Evolutionary conservation across 1,139 yeast genomes (phyloP).

Genomic region (Cylindricascospora bacillispora): DNA sequence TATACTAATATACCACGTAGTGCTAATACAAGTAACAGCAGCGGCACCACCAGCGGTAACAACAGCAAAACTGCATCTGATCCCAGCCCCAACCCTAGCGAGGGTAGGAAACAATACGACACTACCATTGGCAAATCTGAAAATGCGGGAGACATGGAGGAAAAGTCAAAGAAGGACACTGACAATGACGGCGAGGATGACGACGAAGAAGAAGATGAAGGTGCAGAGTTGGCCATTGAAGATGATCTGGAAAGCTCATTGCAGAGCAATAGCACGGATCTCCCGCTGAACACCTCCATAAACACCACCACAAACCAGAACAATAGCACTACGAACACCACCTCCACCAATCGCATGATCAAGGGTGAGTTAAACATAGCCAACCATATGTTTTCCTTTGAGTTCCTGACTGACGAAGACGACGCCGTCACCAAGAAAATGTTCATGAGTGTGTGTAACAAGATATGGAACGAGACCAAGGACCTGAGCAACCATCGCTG

Average conservation of each 20-base stretch:
- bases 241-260: constrained; percentile 4
- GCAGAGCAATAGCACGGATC: constrained; percentile 6
- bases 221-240: constrained; percentile 4
- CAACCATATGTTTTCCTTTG: constrained; percentile 19
- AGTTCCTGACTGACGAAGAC: constrained; percentile 13
- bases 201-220: constrained; percentile 6
- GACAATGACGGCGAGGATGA: constrained; percentile 3
- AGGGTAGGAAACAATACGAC: too few relatives aligned
- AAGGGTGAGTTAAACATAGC: constrained; percentile 18
- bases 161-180: neutral
- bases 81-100: too few relatives aligned
- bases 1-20: too few relatives aligned
- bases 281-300: constrained; percentile 6
- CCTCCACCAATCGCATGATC: neutral
- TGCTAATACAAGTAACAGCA: too few relatives aligned
- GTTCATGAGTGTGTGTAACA: constrained; percentile 26
- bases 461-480: constrained; percentile 24
- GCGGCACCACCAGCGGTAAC: too few relatives aligned
- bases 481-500: constrained; percentile 5
- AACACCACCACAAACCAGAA: too few relatives aligned
- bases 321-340: constrained; percentile 2
- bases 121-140: too few relatives aligned
- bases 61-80: too few relatives aligned
- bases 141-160: neutral
- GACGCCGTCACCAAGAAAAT: constrained; percentile 20